Conservation (phyloP, 2,329 filamentous ascomycete species). For the Aspergillus costaricaensis region DNA sequence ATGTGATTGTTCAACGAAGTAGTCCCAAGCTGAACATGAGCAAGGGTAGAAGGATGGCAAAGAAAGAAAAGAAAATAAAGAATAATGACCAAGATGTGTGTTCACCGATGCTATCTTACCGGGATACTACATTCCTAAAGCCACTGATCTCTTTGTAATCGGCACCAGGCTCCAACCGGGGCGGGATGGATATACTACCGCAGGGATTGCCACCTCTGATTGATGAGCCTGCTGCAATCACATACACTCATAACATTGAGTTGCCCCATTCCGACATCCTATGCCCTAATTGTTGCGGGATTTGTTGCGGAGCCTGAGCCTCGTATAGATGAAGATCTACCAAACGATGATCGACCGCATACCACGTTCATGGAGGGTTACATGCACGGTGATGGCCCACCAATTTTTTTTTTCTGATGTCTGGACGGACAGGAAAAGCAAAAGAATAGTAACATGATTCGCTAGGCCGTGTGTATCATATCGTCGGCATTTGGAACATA, state of each 20-base stretch:
- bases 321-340: not conserved
- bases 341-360: not conserved
- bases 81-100: not conserved
- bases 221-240: not conserved
- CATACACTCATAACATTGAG: not conserved
- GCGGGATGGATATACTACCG: not conserved
- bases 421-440: not conserved
- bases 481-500: not conserved
- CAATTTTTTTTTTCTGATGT: no score
- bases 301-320: not conserved
- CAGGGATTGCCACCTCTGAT: not conserved
- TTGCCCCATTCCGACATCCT: not conserved
- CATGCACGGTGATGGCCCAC: not conserved
- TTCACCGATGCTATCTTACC: not conserved
- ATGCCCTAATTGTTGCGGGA: not conserved
- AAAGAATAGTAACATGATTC: not conserved
- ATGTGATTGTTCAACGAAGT: no score
- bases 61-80: not conserved
- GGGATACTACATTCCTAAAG: not conserved
- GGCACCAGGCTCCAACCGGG: not conserved
- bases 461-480: not conserved
- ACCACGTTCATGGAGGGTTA: not conserved
- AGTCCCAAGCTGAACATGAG: not conserved
- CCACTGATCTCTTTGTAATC: not conserved
- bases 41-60: not conserved